phyloP scores from a whole-genome alignment of 2,329 filamentous ascomycete genomes.

The Fusarium annulatum region DNA sequence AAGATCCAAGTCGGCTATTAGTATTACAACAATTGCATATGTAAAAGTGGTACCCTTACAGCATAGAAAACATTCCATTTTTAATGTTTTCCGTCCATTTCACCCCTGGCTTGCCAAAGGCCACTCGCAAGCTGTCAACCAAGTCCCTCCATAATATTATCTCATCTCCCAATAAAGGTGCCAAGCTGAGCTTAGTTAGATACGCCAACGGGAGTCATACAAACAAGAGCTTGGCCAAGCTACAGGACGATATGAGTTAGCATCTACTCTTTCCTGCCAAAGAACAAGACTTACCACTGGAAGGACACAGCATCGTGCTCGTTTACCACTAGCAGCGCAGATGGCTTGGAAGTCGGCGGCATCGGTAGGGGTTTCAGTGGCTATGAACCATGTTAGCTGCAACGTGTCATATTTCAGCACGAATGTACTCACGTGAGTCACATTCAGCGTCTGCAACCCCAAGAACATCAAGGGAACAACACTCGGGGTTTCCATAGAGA shows the following conservation, averaged over 20 bases:
- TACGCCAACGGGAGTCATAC: background rate
- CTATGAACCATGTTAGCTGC: background rate
- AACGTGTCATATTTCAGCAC: accelerated
- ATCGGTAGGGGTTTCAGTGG: background rate
- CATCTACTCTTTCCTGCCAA: too few species aligned
- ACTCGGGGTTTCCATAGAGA: background rate
- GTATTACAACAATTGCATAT: background rate
- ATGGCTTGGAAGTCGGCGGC: background rate
- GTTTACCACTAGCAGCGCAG: background rate
- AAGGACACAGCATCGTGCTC: background rate
- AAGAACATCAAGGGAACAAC: background rate
- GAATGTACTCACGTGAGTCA: background rate
- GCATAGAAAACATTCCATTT: background rate
- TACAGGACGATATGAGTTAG: too few species aligned
- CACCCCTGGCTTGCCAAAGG: background rate
- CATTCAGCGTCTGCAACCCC: background rate
- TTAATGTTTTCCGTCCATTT: too few species aligned
- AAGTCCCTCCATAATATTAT: too few species aligned
- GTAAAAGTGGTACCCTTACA: accelerated
- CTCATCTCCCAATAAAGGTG: accelerated
- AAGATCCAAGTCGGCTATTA: background rate
- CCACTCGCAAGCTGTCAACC: accelerated
- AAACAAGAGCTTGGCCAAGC: background rate
- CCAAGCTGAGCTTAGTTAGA: background rate
- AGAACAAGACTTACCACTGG: background rate